Conservation (phyloP, 805 yeast species). For the Schwanniomyces occidentalis region DNA sequence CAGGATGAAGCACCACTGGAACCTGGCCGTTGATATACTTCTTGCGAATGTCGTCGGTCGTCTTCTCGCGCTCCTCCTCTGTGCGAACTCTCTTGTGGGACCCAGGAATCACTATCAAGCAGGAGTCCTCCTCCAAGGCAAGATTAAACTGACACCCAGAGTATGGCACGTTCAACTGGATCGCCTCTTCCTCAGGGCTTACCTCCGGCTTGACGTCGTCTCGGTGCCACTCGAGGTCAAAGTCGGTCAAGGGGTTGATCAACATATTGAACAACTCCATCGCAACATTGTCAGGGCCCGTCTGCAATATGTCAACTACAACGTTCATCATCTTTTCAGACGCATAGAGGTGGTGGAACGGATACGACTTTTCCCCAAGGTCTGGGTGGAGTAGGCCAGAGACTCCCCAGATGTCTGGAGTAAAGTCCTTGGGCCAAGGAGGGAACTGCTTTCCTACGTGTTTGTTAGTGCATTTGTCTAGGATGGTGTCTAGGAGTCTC, state of each 20-base stretch:
- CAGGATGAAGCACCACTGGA: constrained; percentile 44
- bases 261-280: constrained; percentile 56
- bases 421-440: constrained; percentile 52
- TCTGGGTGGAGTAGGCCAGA: constrained; percentile 50
- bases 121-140: constrained; percentile 47
- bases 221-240: constrained; percentile 56
- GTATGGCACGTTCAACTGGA: constrained; percentile 35
- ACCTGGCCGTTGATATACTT: constrained; percentile 40
- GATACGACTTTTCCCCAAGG: constrained; percentile 31
- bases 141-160: constrained; percentile 54
- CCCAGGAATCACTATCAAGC: constrained; percentile 50
- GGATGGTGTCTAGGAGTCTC: too few species aligned
- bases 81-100: constrained; percentile 49
- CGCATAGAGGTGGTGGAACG: constrained; percentile 43
- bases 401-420: constrained; percentile 56
- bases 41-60: constrained; percentile 32
- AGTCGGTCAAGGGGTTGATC: constrained; percentile 52
- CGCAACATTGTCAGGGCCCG: constrained; percentile 30
- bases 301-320: constrained; percentile 47
- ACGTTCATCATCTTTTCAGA: constrained; percentile 37
- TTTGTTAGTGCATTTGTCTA: too few species aligned
- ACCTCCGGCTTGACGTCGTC: constrained; percentile 51
- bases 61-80: constrained; percentile 41
- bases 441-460: constrained; percentile 60
- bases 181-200: constrained; percentile 44